phyloP scores from a whole-genome alignment of 2,329 filamentous ascomycete genomes.

The Hypoxylon sp. region DNA sequence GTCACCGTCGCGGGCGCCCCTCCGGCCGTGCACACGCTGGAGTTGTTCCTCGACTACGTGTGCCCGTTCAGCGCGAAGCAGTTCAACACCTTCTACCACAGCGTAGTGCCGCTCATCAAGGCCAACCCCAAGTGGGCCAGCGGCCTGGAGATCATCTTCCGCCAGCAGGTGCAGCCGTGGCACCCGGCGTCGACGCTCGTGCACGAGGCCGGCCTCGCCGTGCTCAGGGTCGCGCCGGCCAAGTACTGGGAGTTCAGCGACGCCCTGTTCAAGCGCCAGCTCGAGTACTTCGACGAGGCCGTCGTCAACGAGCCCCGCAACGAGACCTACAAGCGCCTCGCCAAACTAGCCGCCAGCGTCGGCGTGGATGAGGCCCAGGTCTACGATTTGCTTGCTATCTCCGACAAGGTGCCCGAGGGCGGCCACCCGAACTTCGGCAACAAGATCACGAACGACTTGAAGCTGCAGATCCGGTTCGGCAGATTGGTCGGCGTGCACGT shows the following conservation, averaged over 20 bases:
- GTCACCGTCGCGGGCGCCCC: constrained; percentile 56
- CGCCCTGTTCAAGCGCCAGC: constrained; percentile 76
- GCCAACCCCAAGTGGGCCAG: constrained; percentile 68
- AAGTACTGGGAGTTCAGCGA: constrained; percentile 87
- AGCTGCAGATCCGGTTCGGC: constrained; percentile 84
- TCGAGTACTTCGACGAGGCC: constrained; percentile 85
- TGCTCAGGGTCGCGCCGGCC: constrained; percentile 76
- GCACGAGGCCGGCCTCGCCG: constrained; percentile 88
- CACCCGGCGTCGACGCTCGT: constrained; percentile 86
- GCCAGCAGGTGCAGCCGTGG: constrained; percentile 95
- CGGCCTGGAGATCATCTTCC: constrained; percentile 82
- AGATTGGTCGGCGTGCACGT: constrained; percentile 88
- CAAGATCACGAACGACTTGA: constrained; percentile 85
- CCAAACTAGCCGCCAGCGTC: constrained; percentile 77
- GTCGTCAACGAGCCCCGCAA: constrained; percentile 90
- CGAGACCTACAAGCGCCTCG: constrained; percentile 83
- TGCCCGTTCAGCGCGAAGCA: constrained; percentile 80
- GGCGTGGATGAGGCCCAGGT: constrained; percentile 80
- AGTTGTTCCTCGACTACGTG: constrained; percentile 88
- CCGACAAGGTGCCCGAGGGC: constrained; percentile 75
- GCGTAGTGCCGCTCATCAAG: constrained; percentile 75
- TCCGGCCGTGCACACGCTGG: constrained; percentile 70
- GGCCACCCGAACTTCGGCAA: constrained; percentile 85
- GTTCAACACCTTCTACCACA: constrained; percentile 81
- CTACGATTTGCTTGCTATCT: constrained; percentile 77